These are phyloP conservation scores for Eucommia ulmoides DNA, from an alignment of 257 asterid species.

Conservation along the genomic window DNA sequence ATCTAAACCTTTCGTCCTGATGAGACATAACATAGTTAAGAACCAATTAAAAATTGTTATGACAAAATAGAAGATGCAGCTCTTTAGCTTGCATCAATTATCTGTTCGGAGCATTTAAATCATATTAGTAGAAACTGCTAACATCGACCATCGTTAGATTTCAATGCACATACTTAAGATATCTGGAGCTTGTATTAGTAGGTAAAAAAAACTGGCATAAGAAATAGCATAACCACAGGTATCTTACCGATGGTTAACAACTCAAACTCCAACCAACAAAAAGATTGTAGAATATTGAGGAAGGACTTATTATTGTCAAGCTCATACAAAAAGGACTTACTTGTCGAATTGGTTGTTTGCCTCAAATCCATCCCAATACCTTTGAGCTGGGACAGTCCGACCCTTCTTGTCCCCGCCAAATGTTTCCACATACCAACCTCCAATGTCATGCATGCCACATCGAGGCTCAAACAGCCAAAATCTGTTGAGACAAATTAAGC, in stretches of 20 bases:
- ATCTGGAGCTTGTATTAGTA: too few species aligned
- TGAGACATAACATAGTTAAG: too few species aligned
- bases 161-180: too few species aligned
- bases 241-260: background rate
- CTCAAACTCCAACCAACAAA: background rate
- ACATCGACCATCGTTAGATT: too few species aligned
- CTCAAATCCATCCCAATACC: slow-evolving; percentile 66
- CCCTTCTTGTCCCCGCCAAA: slow-evolving; percentile 73
- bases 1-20: too few species aligned
- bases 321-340: slow-evolving; percentile 34
- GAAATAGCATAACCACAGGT: background rate
- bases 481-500: slow-evolving; percentile 26
- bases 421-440: slow-evolving; percentile 97
- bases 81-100: too few species aligned
- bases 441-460: slow-evolving; percentile 77
- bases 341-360: slow-evolving; percentile 34
- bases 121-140: too few species aligned
- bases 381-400: slow-evolving; percentile 42
- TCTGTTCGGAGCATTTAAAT: too few species aligned
- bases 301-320: slow-evolving; percentile 4
- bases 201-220: background rate
- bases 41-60: too few species aligned
- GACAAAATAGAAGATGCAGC: too few species aligned
- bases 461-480: slow-evolving; percentile 99
- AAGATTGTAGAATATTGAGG: background rate